Evolutionary conservation across 106 monocot species (phyloP).

Genomic region (Dendrobium officinale): DNA sequence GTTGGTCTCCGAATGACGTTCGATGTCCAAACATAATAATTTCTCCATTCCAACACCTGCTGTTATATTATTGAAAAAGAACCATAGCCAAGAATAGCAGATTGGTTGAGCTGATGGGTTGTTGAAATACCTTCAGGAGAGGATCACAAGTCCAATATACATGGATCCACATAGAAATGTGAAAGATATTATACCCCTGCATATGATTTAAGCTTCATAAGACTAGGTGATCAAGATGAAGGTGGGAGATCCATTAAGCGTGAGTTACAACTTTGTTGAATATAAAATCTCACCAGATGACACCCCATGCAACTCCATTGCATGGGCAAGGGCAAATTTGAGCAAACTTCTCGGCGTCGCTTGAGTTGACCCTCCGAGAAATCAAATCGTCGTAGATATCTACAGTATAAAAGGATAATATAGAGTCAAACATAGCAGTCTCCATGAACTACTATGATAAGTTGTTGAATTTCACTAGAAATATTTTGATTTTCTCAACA

Average conservation of each 20-base stretch:
- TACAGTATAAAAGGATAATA: constrained; percentile 9
- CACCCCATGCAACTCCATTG: constrained; percentile 60
- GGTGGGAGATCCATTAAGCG: not conserved
- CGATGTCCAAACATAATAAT: no score
- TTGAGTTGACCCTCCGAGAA: constrained; percentile 66
- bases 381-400: constrained; percentile 83
- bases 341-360: constrained; percentile 80
- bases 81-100: not conserved
- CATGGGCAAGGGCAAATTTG: constrained; percentile 68
- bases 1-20: no score
- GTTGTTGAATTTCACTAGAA: not conserved
- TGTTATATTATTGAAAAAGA: not conserved
- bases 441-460: not conserved
- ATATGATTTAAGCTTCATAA: constrained; percentile 14
- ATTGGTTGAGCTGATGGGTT: no score
- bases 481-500: not conserved
- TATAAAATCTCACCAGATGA: constrained; percentile 46
- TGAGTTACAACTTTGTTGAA: not conserved
- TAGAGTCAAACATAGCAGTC: not conserved
- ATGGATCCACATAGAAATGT: constrained; percentile 69
- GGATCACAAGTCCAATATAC: constrained; percentile 88
- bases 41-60: not conserved
- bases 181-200: constrained; percentile 91
- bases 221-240: not conserved
- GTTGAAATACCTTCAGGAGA: constrained; percentile 47